Percentiles rank a stretch among this genome's conserved stretches.
These are phyloP conservation scores for Stentor roeselii DNA, from an alignment of 73 alveolate species.

Conservation along the genomic window DNA sequence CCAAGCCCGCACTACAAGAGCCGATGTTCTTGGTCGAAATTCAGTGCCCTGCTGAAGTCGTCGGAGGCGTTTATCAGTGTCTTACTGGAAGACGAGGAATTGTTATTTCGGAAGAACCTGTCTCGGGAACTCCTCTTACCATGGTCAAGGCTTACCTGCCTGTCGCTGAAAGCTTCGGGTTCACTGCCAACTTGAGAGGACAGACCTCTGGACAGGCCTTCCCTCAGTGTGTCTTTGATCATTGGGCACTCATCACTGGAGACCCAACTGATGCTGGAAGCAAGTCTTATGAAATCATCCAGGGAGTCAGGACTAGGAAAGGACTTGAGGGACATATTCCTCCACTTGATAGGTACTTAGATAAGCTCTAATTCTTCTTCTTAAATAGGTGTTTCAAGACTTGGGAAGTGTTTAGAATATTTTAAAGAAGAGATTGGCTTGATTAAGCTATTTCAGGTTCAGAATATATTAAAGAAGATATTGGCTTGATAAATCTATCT, in stretches of 20 bases:
- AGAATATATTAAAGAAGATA: too few relatives aligned
- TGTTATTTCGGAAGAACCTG: conserved; percentile 92
- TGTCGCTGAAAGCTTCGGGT: conserved; percentile 99
- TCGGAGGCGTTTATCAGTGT: conserved; percentile 94
- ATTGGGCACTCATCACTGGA: conserved; percentile 88
- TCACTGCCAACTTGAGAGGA: conserved; percentile 95
- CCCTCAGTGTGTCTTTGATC: conserved; percentile 99
- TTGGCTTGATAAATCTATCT: too few relatives aligned
- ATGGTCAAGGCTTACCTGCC: conserved; percentile 97
- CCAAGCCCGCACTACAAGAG: conserved; percentile 96
- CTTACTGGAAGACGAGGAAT: conserved; percentile 96
- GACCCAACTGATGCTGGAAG: conserved; percentile 80
- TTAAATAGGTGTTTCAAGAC: too few relatives aligned
- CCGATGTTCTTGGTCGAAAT: conserved; percentile 97
- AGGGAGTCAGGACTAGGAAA: conserved; percentile 79
- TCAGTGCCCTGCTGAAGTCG: conserved; percentile 92
- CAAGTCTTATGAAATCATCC: conserved; percentile 63
- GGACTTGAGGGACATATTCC: conserved; percentile 89
- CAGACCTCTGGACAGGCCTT: conserved; percentile 99
- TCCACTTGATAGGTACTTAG: conserved; percentile 82
- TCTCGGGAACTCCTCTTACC: conserved; percentile 93
- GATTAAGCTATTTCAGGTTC: too few relatives aligned
- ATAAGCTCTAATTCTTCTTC: conserved; percentile 83
- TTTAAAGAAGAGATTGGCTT: too few relatives aligned
- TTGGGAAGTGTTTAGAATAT: too few relatives aligned